Base-by-base conservation (phyloP, 2,329 filamentous ascomycete genomes). In the Cladosporium sp. region DNA sequence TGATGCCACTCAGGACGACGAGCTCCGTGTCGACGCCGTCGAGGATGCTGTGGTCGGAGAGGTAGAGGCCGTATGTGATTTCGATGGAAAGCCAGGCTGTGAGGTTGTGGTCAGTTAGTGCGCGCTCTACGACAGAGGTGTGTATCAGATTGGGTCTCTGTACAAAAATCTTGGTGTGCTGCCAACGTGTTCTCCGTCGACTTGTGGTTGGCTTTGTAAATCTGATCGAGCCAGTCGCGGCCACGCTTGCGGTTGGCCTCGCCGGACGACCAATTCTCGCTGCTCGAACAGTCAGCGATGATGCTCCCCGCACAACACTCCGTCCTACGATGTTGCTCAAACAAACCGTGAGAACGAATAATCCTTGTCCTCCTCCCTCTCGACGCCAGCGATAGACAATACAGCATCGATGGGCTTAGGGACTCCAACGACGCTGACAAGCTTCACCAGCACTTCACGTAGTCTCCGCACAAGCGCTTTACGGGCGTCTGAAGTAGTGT, bases 341-440 rank as follows among this genome's bases (percentile, higher is more conserved):
- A 26, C 23, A 3, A 26, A 74, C 69, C 87, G 82, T 3, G 84
- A 85, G 65, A 77, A 78, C 4, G 77, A 81, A 64, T 80, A 84
- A 69, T 89, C 87, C 61, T 81, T 83, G 69, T 89, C 87, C 72
- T 88, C 86, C 0, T 79, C 79, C 29, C 73, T 75, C 69, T 87
- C 85, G 11, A 84, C 72, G 18, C 80, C 77, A 65, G 76, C 78
- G 62, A 88, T 87, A n/a, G 82, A 79, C 8, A 88, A 78, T 52
- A 88, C 83, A 1, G 85, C 83, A 70, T 88, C 86, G 5, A 89
- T 75, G 8, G 86, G 86, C 71, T 88, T 89, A 74, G 85, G 87
- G 0, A 89, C 85, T 0, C 88, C 88, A 18, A 88, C 80, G 2
- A 89, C 69, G 5, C 80, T 78, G 12, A 86, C 79, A n/a, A 81